phyloP scores from a whole-genome alignment of 2,329 filamentous ascomycete genomes.

The Pestalotiopsis sp. region DNA sequence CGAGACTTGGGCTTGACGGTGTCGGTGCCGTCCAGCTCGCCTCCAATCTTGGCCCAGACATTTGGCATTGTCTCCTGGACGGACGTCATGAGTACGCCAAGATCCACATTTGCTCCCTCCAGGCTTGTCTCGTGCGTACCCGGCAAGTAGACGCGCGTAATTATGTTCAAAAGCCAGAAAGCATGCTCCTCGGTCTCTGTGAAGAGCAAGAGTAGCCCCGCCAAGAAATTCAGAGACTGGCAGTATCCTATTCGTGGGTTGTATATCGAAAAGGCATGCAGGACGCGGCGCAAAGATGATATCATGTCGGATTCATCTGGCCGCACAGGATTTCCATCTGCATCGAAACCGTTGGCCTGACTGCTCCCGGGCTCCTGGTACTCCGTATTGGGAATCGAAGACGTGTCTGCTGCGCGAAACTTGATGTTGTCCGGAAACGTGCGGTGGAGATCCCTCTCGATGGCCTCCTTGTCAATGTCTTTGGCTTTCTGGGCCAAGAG shows the following conservation, averaged over 20 bases:
- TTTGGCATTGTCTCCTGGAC: conserved; percentile 80
- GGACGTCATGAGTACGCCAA: conserved; percentile 88
- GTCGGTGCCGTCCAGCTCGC: conserved; percentile 63
- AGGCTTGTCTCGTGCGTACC: conserved; percentile 90
- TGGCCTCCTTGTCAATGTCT: conserved; percentile 79
- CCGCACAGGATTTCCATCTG: conserved; percentile 28
- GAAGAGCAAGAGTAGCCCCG: conserved; percentile 86
- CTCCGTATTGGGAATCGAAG: conserved; percentile 33
- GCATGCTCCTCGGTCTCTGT: conserved; percentile 85
- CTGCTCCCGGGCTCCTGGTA: conserved; percentile 36
- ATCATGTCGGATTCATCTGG: conserved; percentile 75
- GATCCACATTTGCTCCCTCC: conserved; percentile 90
- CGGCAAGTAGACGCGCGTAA: conserved; percentile 84
- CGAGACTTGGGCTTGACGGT: conserved; percentile 39
- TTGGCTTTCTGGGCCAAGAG: conserved; percentile 68
- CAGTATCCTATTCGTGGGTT: conserved; percentile 94
- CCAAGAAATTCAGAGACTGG: conserved; percentile 93
- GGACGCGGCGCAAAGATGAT: conserved; percentile 77
- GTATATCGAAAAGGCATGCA: conserved; percentile 88
- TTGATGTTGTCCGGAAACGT: conserved; percentile 93
- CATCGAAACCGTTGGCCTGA: conserved; percentile 37
- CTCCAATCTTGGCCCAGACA: conserved; percentile 87
- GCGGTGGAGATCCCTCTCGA: conserved; percentile 89
- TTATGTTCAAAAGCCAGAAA: conserved; percentile 92
- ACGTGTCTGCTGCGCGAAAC: conserved; percentile 68